A percentile compares a stretch with the other conserved stretches of the same genome.
Evolutionary conservation across 805 yeast genomes (phyloP).

Genomic region (Candida maltosa): DNA sequence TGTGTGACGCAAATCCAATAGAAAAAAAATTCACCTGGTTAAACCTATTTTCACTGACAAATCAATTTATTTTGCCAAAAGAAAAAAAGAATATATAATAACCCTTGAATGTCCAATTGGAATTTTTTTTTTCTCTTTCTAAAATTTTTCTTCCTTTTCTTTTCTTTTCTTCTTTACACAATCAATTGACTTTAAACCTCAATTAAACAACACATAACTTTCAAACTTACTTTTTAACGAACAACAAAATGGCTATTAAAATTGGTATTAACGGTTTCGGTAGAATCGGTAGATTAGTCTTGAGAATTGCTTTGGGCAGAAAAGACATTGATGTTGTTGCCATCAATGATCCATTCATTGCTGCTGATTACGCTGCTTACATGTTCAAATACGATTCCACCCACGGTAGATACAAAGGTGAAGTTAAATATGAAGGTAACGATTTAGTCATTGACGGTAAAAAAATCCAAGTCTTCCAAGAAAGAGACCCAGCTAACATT

Average conservation of each 20-base stretch:
- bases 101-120: slow-evolving; percentile 1
- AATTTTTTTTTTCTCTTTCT: slow-evolving; percentile 2
- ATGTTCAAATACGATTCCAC: slow-evolving; percentile 95
- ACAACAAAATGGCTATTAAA: slow-evolving; percentile 50
- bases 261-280: slow-evolving; percentile 95
- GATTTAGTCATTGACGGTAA: slow-evolving; percentile 66
- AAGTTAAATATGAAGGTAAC: slow-evolving; percentile 57
- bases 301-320: slow-evolving; percentile 76
- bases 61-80: too few species aligned
- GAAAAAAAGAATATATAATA: not conserved
- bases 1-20: not conserved
- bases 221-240: too few species aligned
- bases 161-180: not conserved
- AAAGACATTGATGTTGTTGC: slow-evolving; percentile 79
- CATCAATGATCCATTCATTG: slow-evolving; percentile 88
- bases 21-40: not conserved
- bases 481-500: slow-evolving; percentile 79
- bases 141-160: slow-evolving; percentile 2
- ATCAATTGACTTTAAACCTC: slow-evolving; percentile 1
- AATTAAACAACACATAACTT: slow-evolving; percentile 1
- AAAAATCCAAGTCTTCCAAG: slow-evolving; percentile 66
- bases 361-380: slow-evolving; percentile 88
- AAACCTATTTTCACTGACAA: too few species aligned
- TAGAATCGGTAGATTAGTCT: slow-evolving; percentile 86
- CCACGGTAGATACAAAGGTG: slow-evolving; percentile 82